Evolutionary conservation across 345 rosid species (phyloP).

Genomic region (Gossypium bickii): DNA sequence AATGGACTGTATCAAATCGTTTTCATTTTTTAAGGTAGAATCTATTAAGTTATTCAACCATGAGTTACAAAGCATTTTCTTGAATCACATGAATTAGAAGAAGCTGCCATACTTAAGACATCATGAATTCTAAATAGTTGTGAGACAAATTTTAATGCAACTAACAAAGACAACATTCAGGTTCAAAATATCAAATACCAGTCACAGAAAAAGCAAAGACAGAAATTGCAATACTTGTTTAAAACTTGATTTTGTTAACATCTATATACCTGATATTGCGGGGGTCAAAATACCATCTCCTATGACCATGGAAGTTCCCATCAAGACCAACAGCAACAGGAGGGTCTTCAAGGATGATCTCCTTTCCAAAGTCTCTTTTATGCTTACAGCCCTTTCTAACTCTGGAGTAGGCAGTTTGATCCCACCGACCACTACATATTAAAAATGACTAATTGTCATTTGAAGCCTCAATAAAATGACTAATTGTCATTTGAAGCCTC

Average conservation of each 20-base stretch:
- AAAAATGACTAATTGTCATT: too few species aligned
- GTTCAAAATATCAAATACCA: background rate
- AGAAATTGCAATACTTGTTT: background rate
- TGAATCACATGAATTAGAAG: background rate
- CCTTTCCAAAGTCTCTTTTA: conserved; percentile 76
- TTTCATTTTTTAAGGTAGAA: background rate
- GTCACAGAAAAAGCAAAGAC: background rate
- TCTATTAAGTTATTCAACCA: background rate
- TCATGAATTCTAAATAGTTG: background rate
- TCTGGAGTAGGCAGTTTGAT: conserved; percentile 91
- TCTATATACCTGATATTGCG: conserved; percentile 74
- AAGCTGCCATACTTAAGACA: background rate
- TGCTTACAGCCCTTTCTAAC: conserved; percentile 70
- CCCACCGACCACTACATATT: too few species aligned
- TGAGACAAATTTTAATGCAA: background rate
- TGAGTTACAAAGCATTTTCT: background rate
- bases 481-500: too few species aligned
- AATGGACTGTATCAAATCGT: background rate
- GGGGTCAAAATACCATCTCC: conserved; percentile 98
- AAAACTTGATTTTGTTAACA: background rate
- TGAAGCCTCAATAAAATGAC: too few species aligned
- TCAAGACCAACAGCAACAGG: conserved; percentile 72
- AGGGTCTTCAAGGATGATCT: conserved; percentile 67
- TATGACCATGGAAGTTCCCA: conserved; percentile 97
- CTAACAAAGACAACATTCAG: background rate